These are phyloP conservation scores for Aspergillus piperis DNA, from an alignment of 2,329 filamentous ascomycete genomes.

Conservation along the genomic window DNA sequence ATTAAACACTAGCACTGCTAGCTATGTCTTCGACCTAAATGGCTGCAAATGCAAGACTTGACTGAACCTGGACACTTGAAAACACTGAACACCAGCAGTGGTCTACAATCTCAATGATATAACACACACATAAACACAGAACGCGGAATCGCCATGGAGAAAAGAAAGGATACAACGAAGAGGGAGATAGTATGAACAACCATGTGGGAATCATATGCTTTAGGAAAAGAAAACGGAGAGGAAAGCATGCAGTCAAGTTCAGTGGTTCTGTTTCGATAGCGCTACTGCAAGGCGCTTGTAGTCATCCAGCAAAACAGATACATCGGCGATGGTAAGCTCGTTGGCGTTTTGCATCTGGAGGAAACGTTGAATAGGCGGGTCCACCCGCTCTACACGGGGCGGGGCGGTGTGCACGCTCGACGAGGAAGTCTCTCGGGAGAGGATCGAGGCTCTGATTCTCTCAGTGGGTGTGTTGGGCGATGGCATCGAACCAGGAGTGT, in stretches of 20 bases:
- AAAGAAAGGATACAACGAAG: not conserved
- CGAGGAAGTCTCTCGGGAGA: constrained; percentile 18
- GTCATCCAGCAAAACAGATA: constrained; percentile 70
- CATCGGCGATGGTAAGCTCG: constrained; percentile 72
- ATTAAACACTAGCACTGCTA: constrained; percentile 16
- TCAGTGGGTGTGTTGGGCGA: constrained; percentile 41
- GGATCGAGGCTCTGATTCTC: constrained; percentile 35
- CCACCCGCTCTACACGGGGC: constrained; percentile 42
- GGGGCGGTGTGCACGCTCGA: constrained; percentile 12
- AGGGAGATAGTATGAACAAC: constrained; percentile 1
- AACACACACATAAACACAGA: not conserved
- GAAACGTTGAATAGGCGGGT: constrained; percentile 71
- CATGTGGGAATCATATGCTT: not conserved
- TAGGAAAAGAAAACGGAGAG: not conserved
- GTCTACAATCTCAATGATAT: constrained; percentile 12
- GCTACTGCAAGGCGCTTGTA: constrained; percentile 70
- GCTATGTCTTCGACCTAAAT: not conserved
- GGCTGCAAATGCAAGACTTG: constrained; percentile 8
- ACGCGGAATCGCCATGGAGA: not conserved
- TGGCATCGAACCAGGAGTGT: constrained; percentile 42
- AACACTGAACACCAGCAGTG: constrained; percentile 24
- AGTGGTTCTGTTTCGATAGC: constrained; percentile 53
- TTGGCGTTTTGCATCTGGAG: constrained; percentile 69
- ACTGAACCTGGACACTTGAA: not conserved
- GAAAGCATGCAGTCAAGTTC: constrained; percentile 19